Evolutionary conservation across 2,329 filamentous ascomycete genomes (phyloP).

Genomic region (Plectosphaerella cucumerina): DNA sequence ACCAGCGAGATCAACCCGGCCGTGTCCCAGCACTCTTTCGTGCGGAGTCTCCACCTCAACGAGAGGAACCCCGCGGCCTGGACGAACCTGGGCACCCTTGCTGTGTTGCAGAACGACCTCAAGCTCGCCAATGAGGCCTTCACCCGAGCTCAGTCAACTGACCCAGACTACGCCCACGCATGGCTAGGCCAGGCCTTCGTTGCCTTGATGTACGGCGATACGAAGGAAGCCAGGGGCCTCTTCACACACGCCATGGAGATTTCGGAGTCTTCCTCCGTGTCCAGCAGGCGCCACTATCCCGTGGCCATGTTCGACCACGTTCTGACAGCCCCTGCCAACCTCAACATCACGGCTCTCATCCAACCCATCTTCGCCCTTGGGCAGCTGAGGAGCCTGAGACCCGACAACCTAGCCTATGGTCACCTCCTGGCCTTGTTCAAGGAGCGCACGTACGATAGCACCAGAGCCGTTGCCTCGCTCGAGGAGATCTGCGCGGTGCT

Average conservation of each 20-base stretch:
- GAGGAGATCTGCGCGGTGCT: conserved; percentile 63
- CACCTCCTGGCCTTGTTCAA: conserved; percentile 79
- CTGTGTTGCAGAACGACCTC: conserved; percentile 76
- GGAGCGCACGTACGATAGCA: conserved; percentile 71
- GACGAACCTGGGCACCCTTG: conserved; percentile 87
- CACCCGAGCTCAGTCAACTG: conserved; percentile 84
- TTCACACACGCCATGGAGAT: conserved; percentile 96
- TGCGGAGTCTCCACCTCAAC: conserved; percentile 87
- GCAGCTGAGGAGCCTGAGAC: conserved; percentile 70
- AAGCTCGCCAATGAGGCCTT: conserved; percentile 89
- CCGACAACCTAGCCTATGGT: conserved; percentile 65
- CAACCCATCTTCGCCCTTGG: conserved; percentile 85
- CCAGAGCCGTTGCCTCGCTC: conserved; percentile 59
- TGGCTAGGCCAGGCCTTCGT: conserved; percentile 93
- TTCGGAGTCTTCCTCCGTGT: conserved; percentile 67
- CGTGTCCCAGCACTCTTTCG: conserved; percentile 89
- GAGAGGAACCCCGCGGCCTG: conserved; percentile 81
- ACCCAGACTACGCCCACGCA: conserved; percentile 88
- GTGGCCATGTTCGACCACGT: conserved; percentile 80
- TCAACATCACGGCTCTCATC: conserved; percentile 61
- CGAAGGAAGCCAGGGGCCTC: conserved; percentile 72
- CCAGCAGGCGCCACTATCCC: conserved; percentile 75
- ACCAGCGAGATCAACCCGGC: conserved; percentile 82
- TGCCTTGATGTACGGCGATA: conserved; percentile 70
- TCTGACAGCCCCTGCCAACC: conserved; percentile 48